A percentile compares a stretch with the other conserved stretches of the same genome.
These are phyloP conservation scores for Hypoxylon sp. DNA, from an alignment of 2,329 filamentous ascomycete species.

Conservation along the genomic window DNA sequence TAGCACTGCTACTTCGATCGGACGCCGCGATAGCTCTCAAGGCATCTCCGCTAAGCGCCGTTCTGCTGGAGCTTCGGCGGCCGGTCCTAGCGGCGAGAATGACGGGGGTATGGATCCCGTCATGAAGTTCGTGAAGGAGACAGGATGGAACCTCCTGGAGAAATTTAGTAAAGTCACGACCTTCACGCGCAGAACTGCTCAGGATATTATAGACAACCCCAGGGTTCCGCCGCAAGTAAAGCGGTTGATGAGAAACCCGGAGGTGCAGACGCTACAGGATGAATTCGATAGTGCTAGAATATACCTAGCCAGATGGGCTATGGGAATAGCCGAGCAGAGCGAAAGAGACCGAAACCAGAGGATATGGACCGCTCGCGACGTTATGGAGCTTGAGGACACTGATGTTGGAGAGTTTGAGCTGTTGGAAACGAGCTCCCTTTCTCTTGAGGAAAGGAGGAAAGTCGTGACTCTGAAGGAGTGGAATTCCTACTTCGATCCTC, in stretches of 20 bases:
- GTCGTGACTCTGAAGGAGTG: conserved; percentile 86
- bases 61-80: conserved; percentile 53
- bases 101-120: conserved; percentile 87
- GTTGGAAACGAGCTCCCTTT: conserved; percentile 79
- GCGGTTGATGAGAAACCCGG: conserved; percentile 86
- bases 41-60: conserved; percentile 48
- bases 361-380: conserved; percentile 93
- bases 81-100: conserved; percentile 55
- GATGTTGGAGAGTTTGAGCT: conserved; percentile 97
- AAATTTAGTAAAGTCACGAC: conserved; percentile 98
- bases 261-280: conserved; percentile 94
- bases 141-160: conserved; percentile 95
- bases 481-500: conserved; percentile 86
- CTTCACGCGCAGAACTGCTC: conserved; percentile 90
- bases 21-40: conserved; percentile 53
- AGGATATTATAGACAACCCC: conserved; percentile 91
- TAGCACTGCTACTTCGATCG: conserved; percentile 59
- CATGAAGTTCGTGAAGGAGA: conserved; percentile 92
- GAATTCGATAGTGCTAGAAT: conserved; percentile 97
- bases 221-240: conserved; percentile 89
- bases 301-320: conserved; percentile 96
- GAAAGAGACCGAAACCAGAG: conserved; percentile 86
- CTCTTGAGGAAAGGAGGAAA: conserved; percentile 80
- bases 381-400: conserved; percentile 93
- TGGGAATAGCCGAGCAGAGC: conserved; percentile 98